Base-by-base conservation (phyloP, 2,329 filamentous ascomycete genomes). In the Alternaria sp. region DNA sequence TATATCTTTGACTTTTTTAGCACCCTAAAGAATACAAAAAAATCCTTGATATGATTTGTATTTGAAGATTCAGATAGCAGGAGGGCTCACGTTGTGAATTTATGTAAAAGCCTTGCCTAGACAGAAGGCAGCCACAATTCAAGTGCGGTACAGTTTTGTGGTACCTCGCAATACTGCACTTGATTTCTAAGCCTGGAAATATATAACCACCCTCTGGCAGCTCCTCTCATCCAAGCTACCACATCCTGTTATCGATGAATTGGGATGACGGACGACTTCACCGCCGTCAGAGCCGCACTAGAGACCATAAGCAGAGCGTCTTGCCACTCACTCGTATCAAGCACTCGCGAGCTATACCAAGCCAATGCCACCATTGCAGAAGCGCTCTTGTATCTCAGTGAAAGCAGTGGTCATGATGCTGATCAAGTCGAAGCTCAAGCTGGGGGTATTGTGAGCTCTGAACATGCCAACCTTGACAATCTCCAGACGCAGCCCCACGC, bases 291-390 rank as follows among this genome's bases (percentile, higher is more conserved):
- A 46, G 50, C 56, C 24, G 31, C 51, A 23, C 51, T 58, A 54
- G 17, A 54, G 24, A 58, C 31, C 23, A 54, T 58, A 3, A 40
- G 33, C 14, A 3, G 33, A 58, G 56, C 11, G 8, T 26, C 34
- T 2, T 8, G 6, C 26, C 3, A 51, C 3, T 59, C 40, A 13
- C 46, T 59, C 26, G 23, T 51, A 51, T 40, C n/a, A 55, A 2
- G 37, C 46, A 36, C 24, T 40, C 28, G 34, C 17, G 40, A 55
- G 21, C 45, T 59, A 31, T 59, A 41, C 5, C 17, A 59, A 46
- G 56, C 56, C 10, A 59, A 59, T 55, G 21, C 28, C 41, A 46
- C 51, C 33, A 55, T 59, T 42, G 46, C 46, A 41, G 34, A 59
- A 37, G 56, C 46, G 17, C 41, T 55, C n/a, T 21, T 45, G 23